A percentile compares a stretch with the other conserved stretches of the same genome.
Conservation (phyloP, 2,329 filamentous ascomycete genomes). For the Zasmidium citrigriseum region DNA sequence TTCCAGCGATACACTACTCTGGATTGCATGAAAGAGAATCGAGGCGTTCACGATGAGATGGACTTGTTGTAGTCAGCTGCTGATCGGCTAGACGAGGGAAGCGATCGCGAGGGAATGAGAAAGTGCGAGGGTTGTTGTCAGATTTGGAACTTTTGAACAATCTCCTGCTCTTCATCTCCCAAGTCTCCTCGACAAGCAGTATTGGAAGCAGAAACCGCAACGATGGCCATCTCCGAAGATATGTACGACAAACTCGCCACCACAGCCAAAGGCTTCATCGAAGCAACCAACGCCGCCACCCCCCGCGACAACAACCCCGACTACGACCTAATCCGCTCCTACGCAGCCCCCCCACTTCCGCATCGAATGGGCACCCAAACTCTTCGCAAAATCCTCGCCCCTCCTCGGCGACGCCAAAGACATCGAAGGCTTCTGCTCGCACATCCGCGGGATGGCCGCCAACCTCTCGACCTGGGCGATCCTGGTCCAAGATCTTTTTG, state of each 20-base stretch:
- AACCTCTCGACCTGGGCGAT: slow-evolving; percentile 20
- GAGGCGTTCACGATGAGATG: background rate
- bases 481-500: slow-evolving; percentile 12
- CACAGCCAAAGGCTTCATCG: slow-evolving; percentile 19
- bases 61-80: background rate
- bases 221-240: slow-evolving; percentile 3
- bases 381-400: slow-evolving; percentile 16
- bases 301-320: slow-evolving; percentile 17
- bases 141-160: no score
- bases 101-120: background rate
- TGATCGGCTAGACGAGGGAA: background rate
- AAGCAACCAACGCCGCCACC: slow-evolving; percentile 16
- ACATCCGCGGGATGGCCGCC: slow-evolving; percentile 15
- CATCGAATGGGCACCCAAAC: slow-evolving; percentile 19
- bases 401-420: slow-evolving; percentile 16
- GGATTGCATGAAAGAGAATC: background rate
- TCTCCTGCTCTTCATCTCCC: no score
- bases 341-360: slow-evolving; percentile 18
- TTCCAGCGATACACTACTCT: background rate
- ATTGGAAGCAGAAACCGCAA: no score
- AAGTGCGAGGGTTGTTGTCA: background rate
- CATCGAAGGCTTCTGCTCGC: slow-evolving; percentile 17
- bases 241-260: slow-evolving; percentile 16
- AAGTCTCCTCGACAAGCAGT: no score
- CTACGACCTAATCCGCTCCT: slow-evolving; percentile 16